These are phyloP conservation scores for Venturia carpophila DNA, from an alignment of 2,329 filamentous ascomycete species.

Conservation along the genomic window DNA sequence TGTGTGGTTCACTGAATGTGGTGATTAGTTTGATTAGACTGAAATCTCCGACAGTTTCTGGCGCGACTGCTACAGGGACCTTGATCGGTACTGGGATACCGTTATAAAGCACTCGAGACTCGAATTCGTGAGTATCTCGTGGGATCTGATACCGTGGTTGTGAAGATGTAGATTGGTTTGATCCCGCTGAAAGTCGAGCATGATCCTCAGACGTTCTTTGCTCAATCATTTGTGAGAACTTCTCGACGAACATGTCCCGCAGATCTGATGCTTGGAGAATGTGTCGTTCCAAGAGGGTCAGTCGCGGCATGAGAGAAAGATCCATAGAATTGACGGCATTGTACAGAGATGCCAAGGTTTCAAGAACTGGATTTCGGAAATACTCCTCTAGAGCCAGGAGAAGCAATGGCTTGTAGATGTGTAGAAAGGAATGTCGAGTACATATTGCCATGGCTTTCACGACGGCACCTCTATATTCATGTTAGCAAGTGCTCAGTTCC, in stretches of 20 bases:
- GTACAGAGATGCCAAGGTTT: slow-evolving; percentile 82
- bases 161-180: slow-evolving; percentile 35
- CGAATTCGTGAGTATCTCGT: slow-evolving; percentile 94
- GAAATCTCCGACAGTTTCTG: slow-evolving; percentile 95
- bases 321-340: slow-evolving; percentile 96
- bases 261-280: slow-evolving; percentile 85
- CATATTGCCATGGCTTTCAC: slow-evolving; percentile 99
- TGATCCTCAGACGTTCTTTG: slow-evolving; percentile 65
- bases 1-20: slow-evolving; percentile 77
- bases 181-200: slow-evolving; percentile 27
- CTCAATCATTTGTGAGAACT: slow-evolving; percentile 90
- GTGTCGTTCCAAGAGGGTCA: slow-evolving; percentile 75
- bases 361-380: slow-evolving; percentile 81
- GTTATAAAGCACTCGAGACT: slow-evolving; percentile 92
- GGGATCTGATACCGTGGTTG: slow-evolving; percentile 67
- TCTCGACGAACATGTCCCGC: slow-evolving; percentile 94
- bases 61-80: slow-evolving; percentile 84
- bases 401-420: slow-evolving; percentile 97
- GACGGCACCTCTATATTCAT: slow-evolving; percentile 64
- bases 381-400: slow-evolving; percentile 92
- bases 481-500: not conserved
- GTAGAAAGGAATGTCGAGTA: slow-evolving; percentile 91
- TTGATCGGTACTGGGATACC: slow-evolving; percentile 96
- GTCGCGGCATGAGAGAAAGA: slow-evolving; percentile 78
- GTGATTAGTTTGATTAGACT: slow-evolving; percentile 96